These are phyloP conservation scores for Peronospora belbahrii DNA, from an alignment of 352 stramenopile genomes.

Conservation along the genomic window DNA sequence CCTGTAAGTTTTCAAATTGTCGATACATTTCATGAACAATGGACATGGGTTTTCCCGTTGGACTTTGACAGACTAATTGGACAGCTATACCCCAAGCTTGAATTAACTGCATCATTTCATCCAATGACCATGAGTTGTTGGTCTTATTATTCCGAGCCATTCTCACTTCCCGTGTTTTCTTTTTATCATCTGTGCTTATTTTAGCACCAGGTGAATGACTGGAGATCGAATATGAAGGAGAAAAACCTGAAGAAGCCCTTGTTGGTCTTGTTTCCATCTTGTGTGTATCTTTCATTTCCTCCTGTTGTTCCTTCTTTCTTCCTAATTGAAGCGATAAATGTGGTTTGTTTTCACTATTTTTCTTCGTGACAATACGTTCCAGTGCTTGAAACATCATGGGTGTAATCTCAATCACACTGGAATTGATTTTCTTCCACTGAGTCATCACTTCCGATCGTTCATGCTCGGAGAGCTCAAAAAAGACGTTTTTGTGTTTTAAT, in stretches of 20 bases:
- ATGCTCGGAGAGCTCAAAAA: slow-evolving; percentile 23
- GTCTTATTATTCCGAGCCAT: background rate
- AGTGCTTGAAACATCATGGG: slow-evolving; percentile 18
- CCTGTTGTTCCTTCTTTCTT: slow-evolving; percentile 9
- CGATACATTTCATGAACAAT: slow-evolving; percentile 27
- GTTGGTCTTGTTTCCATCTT: slow-evolving; percentile 10
- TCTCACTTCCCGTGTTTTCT: no score
- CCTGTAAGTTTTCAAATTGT: slow-evolving; percentile 23
- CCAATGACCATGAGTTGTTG: slow-evolving; percentile 18
- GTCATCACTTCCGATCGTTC: slow-evolving; percentile 11
- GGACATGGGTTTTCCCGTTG: slow-evolving; percentile 12
- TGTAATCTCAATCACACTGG: slow-evolving; percentile 26
- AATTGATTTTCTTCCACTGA: slow-evolving; percentile 26
- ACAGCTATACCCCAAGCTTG: slow-evolving; percentile 23
- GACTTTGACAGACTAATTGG: slow-evolving; percentile 12
- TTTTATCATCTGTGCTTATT: no score
- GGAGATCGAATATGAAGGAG: no score
- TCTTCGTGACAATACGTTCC: slow-evolving; percentile 16
- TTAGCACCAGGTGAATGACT: no score
- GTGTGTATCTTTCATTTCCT: background rate
- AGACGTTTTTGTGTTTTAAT: slow-evolving; percentile 3
- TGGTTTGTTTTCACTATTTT: no score
- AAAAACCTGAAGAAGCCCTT: background rate
- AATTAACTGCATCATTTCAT: slow-evolving; percentile 26
- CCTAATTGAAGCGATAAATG: no score